phyloP scores from a whole-genome alignment of 1,284 basidiomycete genomes.

The Pterulicium gracile region DNA sequence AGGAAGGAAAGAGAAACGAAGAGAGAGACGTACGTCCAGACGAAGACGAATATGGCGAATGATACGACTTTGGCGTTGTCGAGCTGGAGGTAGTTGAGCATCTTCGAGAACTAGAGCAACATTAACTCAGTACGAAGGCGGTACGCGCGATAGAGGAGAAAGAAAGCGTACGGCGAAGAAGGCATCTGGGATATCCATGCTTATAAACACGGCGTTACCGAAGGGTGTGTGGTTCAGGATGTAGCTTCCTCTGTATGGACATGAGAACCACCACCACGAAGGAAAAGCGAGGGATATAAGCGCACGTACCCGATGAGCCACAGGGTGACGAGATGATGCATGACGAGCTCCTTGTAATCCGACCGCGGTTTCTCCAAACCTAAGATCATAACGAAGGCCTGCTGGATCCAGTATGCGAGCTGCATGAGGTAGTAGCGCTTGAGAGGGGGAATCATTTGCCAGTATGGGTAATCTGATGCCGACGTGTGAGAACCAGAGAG shows the following conservation, averaged over 20 bases:
- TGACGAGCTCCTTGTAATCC: slow-evolving; percentile 82
- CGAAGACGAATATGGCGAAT: slow-evolving; percentile 59
- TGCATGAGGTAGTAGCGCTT: slow-evolving; percentile 93
- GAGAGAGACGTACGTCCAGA: slow-evolving; percentile 70
- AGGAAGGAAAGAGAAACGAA: not conserved
- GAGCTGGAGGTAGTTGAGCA: slow-evolving; percentile 77
- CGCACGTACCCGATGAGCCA: slow-evolving; percentile 76
- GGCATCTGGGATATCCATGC: slow-evolving; percentile 93
- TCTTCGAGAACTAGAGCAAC: slow-evolving; percentile 69
- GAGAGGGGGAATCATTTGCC: slow-evolving; percentile 77
- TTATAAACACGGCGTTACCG: slow-evolving; percentile 87
- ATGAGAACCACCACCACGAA: slow-evolving; percentile 7
- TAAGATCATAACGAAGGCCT: slow-evolving; percentile 79
- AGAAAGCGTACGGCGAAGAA: slow-evolving; percentile 68
- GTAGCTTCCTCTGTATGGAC: slow-evolving; percentile 76
- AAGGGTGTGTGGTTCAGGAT: slow-evolving; percentile 75
- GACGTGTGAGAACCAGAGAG: slow-evolving; percentile 3
- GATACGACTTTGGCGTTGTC: slow-evolving; percentile 51
- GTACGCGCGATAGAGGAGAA: not conserved
- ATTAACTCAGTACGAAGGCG: too few relatives aligned
- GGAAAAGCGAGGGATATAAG: slow-evolving; percentile 3
- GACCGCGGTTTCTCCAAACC: slow-evolving; percentile 90
- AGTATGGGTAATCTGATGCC: slow-evolving; percentile 69
- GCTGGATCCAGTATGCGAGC: slow-evolving; percentile 89
- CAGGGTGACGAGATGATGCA: slow-evolving; percentile 86